Base-by-base conservation (phyloP, 2,329 filamentous ascomycete species). In the Monosporascus sp. region DNA sequence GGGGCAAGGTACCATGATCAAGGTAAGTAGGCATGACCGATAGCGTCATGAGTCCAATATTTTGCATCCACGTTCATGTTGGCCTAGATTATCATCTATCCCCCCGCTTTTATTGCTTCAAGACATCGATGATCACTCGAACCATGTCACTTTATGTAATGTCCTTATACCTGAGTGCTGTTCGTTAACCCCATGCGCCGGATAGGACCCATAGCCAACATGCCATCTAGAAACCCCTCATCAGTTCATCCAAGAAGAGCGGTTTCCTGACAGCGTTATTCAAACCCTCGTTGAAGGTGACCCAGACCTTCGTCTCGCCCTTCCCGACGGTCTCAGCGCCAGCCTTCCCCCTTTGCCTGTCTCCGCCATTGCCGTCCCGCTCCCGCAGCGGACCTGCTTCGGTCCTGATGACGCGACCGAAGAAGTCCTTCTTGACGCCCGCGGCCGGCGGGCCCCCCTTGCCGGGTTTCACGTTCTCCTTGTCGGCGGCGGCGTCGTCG, bases 211-310 rank as follows among this genome's bases (percentile, higher is more conserved):
- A 31, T 31, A 31, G 27, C 27, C 27, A 31, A 31, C 27, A 5
- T 31, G 27, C 27, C 27, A 31, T 49, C 52, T 61, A 84, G 54
- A 86, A 60, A 2, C 78, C 82, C 52, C 74, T 74, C 70, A 91
- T 75, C 58, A 92, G 72, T 65, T 91, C 88, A 56, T 79, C 78
- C 68, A 91, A 69, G 20, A 84, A 84, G 58, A 91, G 80, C 1
- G 87, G 85, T 66, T 90, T 91, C 64, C 85, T 77, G 38, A 91
- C 88, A 18, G 88, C 88, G 75, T 91, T 90, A 24, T 84, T 88
- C 64, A 85, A 88, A 0, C 88, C 88, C 69, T 91, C 88, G 62
- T 90, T 83, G 66, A 83, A 91, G 48, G 79, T 88, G 37, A 90
- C 81, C 87, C 88, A 91, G 7, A 87, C 81, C 60, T 83, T 83